phyloP scores from a whole-genome alignment of 2,329 filamentous ascomycete genomes.

The Raffaelea arxii region DNA sequence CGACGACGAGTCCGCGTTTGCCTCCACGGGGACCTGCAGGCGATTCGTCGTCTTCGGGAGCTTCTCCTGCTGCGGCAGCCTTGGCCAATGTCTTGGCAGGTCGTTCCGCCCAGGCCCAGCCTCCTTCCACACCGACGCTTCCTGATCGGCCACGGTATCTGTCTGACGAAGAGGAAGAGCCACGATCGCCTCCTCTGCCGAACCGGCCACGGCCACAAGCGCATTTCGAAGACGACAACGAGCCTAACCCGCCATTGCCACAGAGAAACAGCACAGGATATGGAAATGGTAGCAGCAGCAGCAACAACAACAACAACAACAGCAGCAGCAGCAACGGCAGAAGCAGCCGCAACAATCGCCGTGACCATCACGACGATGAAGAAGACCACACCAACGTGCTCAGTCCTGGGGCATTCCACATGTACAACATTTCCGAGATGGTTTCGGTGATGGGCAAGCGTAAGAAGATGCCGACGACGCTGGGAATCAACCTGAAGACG shows the following conservation, averaged over 20 bases:
- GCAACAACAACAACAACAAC: slow-evolving; percentile 24
- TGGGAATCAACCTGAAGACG: slow-evolving; percentile 85
- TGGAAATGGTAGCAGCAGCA: too few relatives aligned
- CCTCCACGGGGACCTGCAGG: slow-evolving; percentile 24
- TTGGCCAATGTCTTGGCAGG: slow-evolving; percentile 47
- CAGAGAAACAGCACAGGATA: too few relatives aligned
- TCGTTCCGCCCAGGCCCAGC: slow-evolving; percentile 36
- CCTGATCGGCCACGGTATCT: slow-evolving; percentile 45
- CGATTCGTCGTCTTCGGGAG: slow-evolving; percentile 19
- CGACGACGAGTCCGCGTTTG: slow-evolving; percentile 28
- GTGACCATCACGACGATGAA: slow-evolving; percentile 23
- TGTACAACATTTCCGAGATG: slow-evolving; percentile 98
- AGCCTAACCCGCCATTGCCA: slow-evolving; percentile 12
- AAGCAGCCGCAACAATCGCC: slow-evolving; percentile 2
- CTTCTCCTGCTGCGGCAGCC: slow-evolving; percentile 39
- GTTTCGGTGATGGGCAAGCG: slow-evolving; percentile 92
- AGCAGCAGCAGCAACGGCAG: slow-evolving; percentile 11
- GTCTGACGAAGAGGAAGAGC: slow-evolving; percentile 55
- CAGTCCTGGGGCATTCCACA: slow-evolving; percentile 74
- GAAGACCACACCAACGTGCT: slow-evolving; percentile 18
- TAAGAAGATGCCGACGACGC: slow-evolving; percentile 95
- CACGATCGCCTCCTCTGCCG: slow-evolving; percentile 51
- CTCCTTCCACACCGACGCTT: slow-evolving; percentile 32
- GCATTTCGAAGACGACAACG: slow-evolving; percentile 23
- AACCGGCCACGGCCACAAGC: slow-evolving; percentile 49